Evolutionary conservation across 2,329 filamentous ascomycete species (phyloP).

Genomic region (Lecanosticta acicola): DNA sequence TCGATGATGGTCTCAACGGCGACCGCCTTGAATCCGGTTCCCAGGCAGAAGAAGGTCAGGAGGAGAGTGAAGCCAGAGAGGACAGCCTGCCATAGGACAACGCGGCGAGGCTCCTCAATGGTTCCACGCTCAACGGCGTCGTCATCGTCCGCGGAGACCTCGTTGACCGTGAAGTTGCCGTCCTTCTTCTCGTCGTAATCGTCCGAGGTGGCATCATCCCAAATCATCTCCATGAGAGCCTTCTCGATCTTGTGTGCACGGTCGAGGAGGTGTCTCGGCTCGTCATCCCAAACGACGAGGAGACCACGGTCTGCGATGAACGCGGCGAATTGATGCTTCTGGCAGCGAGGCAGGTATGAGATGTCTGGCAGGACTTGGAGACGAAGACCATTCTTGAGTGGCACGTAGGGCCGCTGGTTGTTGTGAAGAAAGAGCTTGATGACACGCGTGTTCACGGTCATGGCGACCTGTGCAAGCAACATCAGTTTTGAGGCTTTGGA

Average conservation of each 20-base stretch:
- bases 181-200: constrained; percentile 41
- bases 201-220: constrained; percentile 42
- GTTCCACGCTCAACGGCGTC: constrained; percentile 36
- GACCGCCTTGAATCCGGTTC: constrained; percentile 51
- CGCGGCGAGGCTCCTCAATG: constrained; percentile 42
- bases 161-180: constrained; percentile 33
- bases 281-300: constrained; percentile 60
- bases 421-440: constrained; percentile 56
- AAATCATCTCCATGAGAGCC: constrained; percentile 55
- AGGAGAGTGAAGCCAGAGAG: constrained; percentile 50
- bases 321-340: constrained; percentile 62
- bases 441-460: constrained; percentile 62
- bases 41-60: constrained; percentile 50
- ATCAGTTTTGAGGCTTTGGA: constrained; percentile 1
- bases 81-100: constrained; percentile 51
- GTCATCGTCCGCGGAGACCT: constrained; percentile 29
- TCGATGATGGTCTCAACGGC: constrained; percentile 53
- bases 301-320: constrained; percentile 56
- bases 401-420: constrained; percentile 50
- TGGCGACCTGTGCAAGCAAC: constrained; percentile 49
- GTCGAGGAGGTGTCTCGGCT: constrained; percentile 51
- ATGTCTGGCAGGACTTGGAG: constrained; percentile 59
- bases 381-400: constrained; percentile 53
- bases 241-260: constrained; percentile 50
- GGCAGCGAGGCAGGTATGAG: constrained; percentile 51